Conservation (phyloP, 495 filamentous ascomycete species). For the Penicillium waksmanii region DNA sequence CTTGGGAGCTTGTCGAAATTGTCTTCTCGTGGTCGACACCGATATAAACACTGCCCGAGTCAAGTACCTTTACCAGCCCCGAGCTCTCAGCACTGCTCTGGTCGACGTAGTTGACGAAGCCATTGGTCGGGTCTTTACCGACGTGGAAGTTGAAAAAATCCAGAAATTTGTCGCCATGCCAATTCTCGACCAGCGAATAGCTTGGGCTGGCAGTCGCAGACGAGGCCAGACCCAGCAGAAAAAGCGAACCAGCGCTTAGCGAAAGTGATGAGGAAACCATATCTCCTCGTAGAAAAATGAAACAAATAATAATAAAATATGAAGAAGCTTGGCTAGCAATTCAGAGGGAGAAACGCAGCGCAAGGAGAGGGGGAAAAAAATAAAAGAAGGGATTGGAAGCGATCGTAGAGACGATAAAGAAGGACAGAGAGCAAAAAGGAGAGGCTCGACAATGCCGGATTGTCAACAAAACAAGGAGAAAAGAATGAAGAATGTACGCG, state of each 20-base stretch:
- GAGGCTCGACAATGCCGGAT: conserved; percentile 28
- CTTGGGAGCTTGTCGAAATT: conserved; percentile 41
- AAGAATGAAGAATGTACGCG: conserved; percentile 28
- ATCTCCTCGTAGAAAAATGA: conserved; percentile 14
- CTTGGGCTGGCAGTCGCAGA: conserved; percentile 20
- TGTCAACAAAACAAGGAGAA: conserved; percentile 20
- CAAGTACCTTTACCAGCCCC: conserved; percentile 59
- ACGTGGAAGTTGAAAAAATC: conserved; percentile 54
- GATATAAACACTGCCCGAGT: conserved; percentile 54
- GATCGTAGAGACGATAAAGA: conserved; percentile 5
- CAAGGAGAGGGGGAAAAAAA: background rate
- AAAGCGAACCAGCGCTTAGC: conserved; percentile 36
- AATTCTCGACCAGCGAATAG: conserved; percentile 51
- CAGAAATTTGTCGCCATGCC: conserved; percentile 54
- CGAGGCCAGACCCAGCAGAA: conserved; percentile 24
- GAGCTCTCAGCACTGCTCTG: conserved; percentile 54
- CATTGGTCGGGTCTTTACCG: conserved; percentile 67
- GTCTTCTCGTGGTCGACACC: conserved; percentile 50
- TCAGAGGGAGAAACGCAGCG: conserved; percentile 7
- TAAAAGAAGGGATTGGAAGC: background rate
- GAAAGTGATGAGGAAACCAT: conserved; percentile 28
- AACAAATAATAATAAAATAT: conserved; percentile 8
- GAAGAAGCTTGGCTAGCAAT: conserved; percentile 7
- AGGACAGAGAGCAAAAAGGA: conserved; percentile 12
- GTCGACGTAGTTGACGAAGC: conserved; percentile 69